Evolutionary conservation across 768 basidiomycete genomes (phyloP).

Genomic region (Cyclocybe cylindracea): DNA sequence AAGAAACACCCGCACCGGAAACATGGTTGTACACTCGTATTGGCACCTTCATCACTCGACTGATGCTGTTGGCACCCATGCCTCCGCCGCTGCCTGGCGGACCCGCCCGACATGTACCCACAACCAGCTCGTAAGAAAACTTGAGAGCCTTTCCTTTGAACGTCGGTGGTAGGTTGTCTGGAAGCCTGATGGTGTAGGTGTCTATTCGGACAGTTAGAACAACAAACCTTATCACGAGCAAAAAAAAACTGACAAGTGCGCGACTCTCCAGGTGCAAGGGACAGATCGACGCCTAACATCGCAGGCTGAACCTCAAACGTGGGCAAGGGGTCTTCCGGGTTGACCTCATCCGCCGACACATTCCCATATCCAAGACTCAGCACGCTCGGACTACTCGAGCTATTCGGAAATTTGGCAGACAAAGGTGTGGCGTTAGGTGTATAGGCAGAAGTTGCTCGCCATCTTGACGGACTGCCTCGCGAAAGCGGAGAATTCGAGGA

Average conservation of each 20-base stretch:
- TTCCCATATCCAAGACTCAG: constrained; percentile 13
- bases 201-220: constrained; percentile 45
- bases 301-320: constrained; percentile 85
- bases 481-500: constrained; percentile 5
- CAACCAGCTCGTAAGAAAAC: constrained; percentile 89
- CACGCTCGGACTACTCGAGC: constrained; percentile 12
- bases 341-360: constrained; percentile 38
- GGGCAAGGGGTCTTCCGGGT: constrained; percentile 70
- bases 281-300: constrained; percentile 88
- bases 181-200: constrained; percentile 76
- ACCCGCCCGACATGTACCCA: constrained; percentile 79
- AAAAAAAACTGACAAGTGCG: constrained; percentile 65
- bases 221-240: background rate
- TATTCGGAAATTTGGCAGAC: constrained; percentile 14
- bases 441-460: constrained; percentile 9
- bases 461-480: constrained; percentile 5
- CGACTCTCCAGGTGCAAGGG: constrained; percentile 80
- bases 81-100: constrained; percentile 29
- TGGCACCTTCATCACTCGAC: constrained; percentile 87
- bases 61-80: constrained; percentile 50
- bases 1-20: constrained; percentile 53
- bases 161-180: constrained; percentile 84
- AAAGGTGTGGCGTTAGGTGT: constrained; percentile 12
- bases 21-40: constrained; percentile 91
- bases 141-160: constrained; percentile 81